phyloP scores from a whole-genome alignment of 2,329 filamentous ascomycete genomes.

The Fusarium sp. region DNA sequence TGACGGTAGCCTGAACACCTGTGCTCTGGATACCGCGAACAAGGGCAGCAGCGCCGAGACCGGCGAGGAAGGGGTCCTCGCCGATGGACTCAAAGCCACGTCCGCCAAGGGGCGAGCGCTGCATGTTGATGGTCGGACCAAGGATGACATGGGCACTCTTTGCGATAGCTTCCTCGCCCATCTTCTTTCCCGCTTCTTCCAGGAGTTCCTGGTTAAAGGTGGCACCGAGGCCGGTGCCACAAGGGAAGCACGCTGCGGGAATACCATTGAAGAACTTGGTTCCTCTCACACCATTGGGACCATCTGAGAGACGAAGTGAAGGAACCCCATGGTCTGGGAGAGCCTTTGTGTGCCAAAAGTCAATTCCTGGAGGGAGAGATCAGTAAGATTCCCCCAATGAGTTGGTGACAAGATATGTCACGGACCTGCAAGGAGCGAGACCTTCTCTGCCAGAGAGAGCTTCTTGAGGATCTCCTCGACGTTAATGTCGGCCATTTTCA shows the following conservation, averaged over 20 bases:
- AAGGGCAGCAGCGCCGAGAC: constrained; percentile 68
- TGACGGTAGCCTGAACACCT: constrained; percentile 70
- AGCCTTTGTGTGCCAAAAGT: constrained; percentile 79
- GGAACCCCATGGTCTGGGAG: constrained; percentile 74
- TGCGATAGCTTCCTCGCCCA: constrained; percentile 68
- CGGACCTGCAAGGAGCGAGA: constrained; percentile 67
- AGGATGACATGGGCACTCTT: constrained; percentile 73
- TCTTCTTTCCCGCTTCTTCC: constrained; percentile 64
- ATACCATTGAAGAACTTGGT: constrained; percentile 78
- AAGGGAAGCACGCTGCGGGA: constrained; percentile 73
- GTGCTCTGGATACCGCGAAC: constrained; percentile 70
- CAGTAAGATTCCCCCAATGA: not conserved
- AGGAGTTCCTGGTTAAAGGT: constrained; percentile 72
- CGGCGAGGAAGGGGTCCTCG: constrained; percentile 72
- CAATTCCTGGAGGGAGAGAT: constrained; percentile 62
- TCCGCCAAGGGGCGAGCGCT: constrained; percentile 72
- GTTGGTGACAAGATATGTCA: not conserved
- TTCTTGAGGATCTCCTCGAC: constrained; percentile 70
- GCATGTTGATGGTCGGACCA: constrained; percentile 76
- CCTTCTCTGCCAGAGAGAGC: constrained; percentile 68
- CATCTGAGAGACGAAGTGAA: constrained; percentile 76
- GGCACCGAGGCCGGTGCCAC: constrained; percentile 70
- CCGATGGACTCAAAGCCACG: constrained; percentile 73
- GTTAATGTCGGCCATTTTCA: constrained; percentile 66
- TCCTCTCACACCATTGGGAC: constrained; percentile 79